Evolutionary conservation across 164 flowering plant species (phyloP), one percentile per base, ranked within the genome.

Genomic region (Santalum album): DNA sequence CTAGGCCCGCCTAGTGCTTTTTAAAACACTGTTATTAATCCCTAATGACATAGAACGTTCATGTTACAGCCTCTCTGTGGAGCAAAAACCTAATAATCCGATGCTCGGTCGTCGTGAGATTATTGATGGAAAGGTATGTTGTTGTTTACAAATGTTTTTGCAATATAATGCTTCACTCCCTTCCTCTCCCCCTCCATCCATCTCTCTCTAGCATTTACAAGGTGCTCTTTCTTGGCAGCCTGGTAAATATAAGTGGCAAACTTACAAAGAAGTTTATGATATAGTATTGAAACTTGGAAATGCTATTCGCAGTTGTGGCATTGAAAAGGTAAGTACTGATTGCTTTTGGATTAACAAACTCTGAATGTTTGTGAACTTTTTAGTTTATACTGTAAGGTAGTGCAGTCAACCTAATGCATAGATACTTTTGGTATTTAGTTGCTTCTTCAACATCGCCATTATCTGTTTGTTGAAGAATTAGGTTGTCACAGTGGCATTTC

Each of bases 51-150:
- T 29, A 29, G 34, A 4, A 29, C 14, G 42, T 50, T 49, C 17
- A 23, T 59, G 12, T 63, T 66, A 51, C 78, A 92, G 99, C 27
- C 47, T 69, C 46, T 60, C 90, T 12, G 96, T 77, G 24, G 89
- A 89, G 65, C 83, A 79, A 57, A 68, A 67, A 68, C 90, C 99
- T 6, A 65, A 61, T 46, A 90, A 81, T 60, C 78, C 44, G 19
- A 92, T 92, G 99, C 95, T 92, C 54, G 99, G 99, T 45, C 78
- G 54, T 22, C 79, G 96, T 1, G 78, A 83, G 66, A 74, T 73
- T 60, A 71, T 71, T 32, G 51, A 83, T 49, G 96, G 91, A 45
- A 77, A 83, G 84, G 98, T 88, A 61, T 35, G 42, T 38, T 38
- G 42, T 12, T 18, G 20, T 56, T 50, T 9, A 17, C 0, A 7